Evolutionary conservation across 1,284 basidiomycete species (phyloP).

Genomic region (Mycena citricolor): DNA sequence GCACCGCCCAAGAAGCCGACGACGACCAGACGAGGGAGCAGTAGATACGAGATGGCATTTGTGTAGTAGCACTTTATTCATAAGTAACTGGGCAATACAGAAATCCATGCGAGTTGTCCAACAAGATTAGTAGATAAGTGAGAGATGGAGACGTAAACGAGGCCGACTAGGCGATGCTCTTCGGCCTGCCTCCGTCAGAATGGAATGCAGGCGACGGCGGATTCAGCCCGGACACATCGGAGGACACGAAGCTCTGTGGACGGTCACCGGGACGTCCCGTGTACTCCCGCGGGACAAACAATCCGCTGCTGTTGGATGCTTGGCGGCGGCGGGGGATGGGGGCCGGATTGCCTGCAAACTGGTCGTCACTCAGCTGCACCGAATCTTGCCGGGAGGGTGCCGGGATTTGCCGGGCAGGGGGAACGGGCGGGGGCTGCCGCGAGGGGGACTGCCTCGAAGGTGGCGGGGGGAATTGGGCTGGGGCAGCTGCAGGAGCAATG

Average conservation of each 20-base stretch:
- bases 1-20: no score
- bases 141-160: not conserved
- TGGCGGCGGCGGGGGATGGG: constrained; percentile 18
- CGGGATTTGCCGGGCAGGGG: constrained; percentile 1
- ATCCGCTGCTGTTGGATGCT: constrained; percentile 14
- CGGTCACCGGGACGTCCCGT: constrained; percentile 19
- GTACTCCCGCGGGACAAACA: constrained; percentile 20
- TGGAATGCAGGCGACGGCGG: constrained; percentile 27
- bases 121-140: not conserved
- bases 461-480: no score
- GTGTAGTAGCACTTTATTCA: no score
- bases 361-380: constrained; percentile 14
- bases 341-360: constrained; percentile 17
- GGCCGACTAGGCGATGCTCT: constrained; percentile 22
- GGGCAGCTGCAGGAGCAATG: no score
- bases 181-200: constrained; percentile 20
- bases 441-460: constrained; percentile 14
- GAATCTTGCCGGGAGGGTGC: constrained; percentile 10
- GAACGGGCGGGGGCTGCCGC: constrained; percentile 2
- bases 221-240: constrained; percentile 21
- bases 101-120: no score
- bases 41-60: no score
- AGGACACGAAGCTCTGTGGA: constrained; percentile 22
- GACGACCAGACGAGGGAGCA: no score
- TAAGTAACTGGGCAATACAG: no score